Evolutionary conservation across 345 rosid genomes (phyloP), one percentile per base, ranked within the genome.

Genomic region (Mercurialis annua): DNA sequence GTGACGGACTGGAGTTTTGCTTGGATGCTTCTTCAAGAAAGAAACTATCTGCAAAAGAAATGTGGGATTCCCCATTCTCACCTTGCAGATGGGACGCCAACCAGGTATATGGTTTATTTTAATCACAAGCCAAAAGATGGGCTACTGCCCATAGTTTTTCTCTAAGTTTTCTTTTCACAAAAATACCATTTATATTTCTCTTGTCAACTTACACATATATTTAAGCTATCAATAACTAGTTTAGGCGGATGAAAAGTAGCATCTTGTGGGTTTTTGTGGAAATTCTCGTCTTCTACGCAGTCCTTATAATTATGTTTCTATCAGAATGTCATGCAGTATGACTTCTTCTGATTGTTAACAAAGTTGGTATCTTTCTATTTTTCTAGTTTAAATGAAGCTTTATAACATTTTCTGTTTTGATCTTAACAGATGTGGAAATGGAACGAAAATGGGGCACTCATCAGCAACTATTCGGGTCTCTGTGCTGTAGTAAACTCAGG

Each of bases 391-490:
- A 71, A 20, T 43, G 52, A 48, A 43, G 57, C 49, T 69, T 69
- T 42, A 74, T 57, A 26, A 23, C n/a, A n/a, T n/a, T 21, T 66
- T 20, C 57, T n/a, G 24, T 7, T 11, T 57, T 36, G 59, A 36
- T 26, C 67, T 66, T 15, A 38, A 72, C 83, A 91, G 97, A 81
- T 87, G 90, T 94, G 99, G 99, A 86, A 91, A 78, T 73, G 87
- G 55, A 72, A 71, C 50, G 62, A 61, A 44, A 80, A 81, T 24
- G 99, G 95, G 66, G 76, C 86, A 29, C 83, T 94, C 16, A 30
- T 75, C 52, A 91, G 85, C 75, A 91, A 83, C 61, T 89, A 91
- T 56, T 87, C 96, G 8, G 95, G 97, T 74, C 92, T 89, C 5
- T 90, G 99, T n/a, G 99, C 92, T 0, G 64, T 67, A 10, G 68